Conservation (phyloP, 495 filamentous ascomycete species). For the Jackrogersella minutella region DNA sequence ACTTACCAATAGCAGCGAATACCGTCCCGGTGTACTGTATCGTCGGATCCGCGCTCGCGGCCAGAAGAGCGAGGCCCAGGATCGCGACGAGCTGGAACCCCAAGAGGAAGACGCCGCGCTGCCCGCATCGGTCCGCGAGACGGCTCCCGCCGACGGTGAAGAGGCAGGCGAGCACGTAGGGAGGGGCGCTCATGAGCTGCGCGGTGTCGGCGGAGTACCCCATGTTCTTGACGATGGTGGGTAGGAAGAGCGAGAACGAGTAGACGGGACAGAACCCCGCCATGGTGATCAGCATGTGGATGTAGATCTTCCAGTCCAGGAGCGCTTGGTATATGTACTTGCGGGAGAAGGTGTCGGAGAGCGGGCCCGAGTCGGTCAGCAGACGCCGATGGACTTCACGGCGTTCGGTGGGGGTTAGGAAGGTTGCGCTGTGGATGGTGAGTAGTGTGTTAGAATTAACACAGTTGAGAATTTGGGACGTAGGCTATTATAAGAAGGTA, state of each 20-base stretch:
- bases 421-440: conserved; percentile 52
- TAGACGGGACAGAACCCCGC: conserved; percentile 55
- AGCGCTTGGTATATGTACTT: conserved; percentile 71
- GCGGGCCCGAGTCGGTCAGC: conserved; percentile 63
- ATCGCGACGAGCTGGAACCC: conserved; percentile 55
- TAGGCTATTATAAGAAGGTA: background rate
- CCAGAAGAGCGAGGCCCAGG: conserved; percentile 70
- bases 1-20: conserved; percentile 56
- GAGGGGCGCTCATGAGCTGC: conserved; percentile 67
- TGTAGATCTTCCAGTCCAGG: conserved; percentile 71
- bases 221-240: conserved; percentile 67
- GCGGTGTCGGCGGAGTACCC: conserved; percentile 66
- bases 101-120: conserved; percentile 64
- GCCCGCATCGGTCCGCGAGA: conserved; percentile 58
- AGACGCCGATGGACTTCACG: conserved; percentile 59
- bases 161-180: conserved; percentile 63
- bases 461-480: too few relatives aligned
- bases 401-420: conserved; percentile 59
- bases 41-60: conserved; percentile 59
- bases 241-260: conserved; percentile 70
- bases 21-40: conserved; percentile 75
- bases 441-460: background rate
- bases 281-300: conserved; percentile 57
- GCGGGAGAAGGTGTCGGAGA: conserved; percentile 75
- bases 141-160: conserved; percentile 59